These are phyloP conservation scores for Rosa hybrid DNA, from an alignment of 331 rosid genomes.

Conservation along the genomic window DNA sequence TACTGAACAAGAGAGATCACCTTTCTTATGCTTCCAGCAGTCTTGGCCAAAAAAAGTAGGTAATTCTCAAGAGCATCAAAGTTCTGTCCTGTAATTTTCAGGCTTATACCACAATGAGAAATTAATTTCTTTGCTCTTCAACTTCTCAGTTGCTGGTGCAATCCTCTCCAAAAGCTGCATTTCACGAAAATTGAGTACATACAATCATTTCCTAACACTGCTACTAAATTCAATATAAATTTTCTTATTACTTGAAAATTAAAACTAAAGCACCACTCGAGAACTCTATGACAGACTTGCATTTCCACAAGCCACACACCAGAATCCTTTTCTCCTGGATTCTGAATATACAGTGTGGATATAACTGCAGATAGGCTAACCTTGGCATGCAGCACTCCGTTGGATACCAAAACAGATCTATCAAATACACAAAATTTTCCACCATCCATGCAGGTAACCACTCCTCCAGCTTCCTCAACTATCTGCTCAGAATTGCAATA, in stretches of 20 bases:
- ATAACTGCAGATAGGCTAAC: constrained; percentile 41
- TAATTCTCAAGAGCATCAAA: constrained; percentile 33
- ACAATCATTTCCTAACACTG: neutral
- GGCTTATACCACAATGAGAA: constrained; percentile 94
- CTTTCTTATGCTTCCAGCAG: constrained; percentile 10
- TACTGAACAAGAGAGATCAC: constrained; percentile 7
- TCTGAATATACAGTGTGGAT: neutral
- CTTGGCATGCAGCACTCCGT: constrained; percentile 70
- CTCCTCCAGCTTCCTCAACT: constrained; percentile 93
- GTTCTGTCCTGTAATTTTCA: constrained; percentile 65
- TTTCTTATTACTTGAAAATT: neutral
- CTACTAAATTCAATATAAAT: neutral
- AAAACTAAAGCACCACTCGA: neutral
- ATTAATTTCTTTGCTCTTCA: constrained; percentile 67
- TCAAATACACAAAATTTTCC: constrained; percentile 87
- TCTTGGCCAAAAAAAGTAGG: neutral
- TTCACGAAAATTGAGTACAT: constrained; percentile 16
- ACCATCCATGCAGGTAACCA: constrained; percentile 88
- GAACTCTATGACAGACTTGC: neutral
- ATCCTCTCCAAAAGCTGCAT: constrained; percentile 80
- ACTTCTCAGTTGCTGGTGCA: constrained; percentile 80
- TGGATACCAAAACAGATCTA: constrained; percentile 92
- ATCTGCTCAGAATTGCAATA: constrained; percentile 46
- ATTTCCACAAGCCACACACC: constrained; percentile 1
- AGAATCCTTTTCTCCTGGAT: neutral